These are phyloP conservation scores for Flaveria bidentis DNA, from an alignment of 129 eudicot genomes.

Conservation along the genomic window DNA sequence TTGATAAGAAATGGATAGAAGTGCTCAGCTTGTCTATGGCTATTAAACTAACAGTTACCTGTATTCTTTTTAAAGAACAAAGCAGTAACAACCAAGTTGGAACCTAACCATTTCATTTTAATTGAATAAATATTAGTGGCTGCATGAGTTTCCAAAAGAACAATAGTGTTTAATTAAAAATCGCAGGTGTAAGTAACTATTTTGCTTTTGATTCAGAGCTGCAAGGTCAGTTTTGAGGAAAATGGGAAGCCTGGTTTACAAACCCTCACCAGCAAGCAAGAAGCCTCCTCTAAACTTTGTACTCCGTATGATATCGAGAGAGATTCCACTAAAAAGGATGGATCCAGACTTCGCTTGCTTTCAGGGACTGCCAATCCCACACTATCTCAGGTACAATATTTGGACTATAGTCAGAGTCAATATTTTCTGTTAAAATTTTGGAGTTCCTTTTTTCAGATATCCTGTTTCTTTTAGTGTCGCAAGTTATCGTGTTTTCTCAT, in stretches of 20 bases:
- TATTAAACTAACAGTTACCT: neutral
- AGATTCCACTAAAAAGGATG: slow-evolving; percentile 37
- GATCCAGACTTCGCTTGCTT: slow-evolving; percentile 70
- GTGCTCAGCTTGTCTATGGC: neutral
- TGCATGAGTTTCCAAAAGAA: neutral
- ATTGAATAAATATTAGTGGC: neutral
- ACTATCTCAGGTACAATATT: slow-evolving; percentile 66
- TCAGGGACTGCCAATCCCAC: slow-evolving; percentile 90
- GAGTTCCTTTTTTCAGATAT: neutral
- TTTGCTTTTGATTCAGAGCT: slow-evolving; percentile 31
- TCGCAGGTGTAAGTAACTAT: slow-evolving; percentile 9
- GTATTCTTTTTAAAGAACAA: slow-evolving; percentile 4
- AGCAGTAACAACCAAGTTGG: neutral
- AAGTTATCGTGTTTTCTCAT: neutral
- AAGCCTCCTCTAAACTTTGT: slow-evolving; percentile 49
- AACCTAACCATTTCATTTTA: slow-evolving; percentile 4
- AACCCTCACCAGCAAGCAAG: slow-evolving; percentile 34
- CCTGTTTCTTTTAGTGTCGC: neutral
- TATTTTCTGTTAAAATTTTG: neutral
- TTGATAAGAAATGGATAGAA: slow-evolving; percentile 12
- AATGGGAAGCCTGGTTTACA: slow-evolving; percentile 59
- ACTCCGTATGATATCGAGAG: slow-evolving; percentile 36
- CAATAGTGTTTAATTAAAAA: neutral
- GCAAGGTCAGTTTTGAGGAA: slow-evolving; percentile 42
- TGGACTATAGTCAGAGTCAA: slow-evolving; percentile 4